Evolutionary conservation across 805 yeast species (phyloP).

Genomic region (Candida orba): DNA sequence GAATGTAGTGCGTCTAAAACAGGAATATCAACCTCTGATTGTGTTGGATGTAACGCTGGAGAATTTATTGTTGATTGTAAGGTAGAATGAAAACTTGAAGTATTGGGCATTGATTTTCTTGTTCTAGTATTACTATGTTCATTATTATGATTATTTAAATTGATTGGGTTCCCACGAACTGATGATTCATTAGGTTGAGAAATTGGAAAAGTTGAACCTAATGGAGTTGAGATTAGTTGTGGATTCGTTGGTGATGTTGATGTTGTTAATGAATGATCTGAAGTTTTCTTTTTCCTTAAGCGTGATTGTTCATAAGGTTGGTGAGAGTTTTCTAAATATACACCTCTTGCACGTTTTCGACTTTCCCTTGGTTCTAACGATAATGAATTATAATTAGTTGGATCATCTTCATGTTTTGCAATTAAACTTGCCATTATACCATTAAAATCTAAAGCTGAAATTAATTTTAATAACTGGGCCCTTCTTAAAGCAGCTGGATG

Average conservation of each 20-base stretch:
- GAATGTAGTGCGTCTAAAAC: constrained; percentile 23
- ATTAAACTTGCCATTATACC: constrained; percentile 54
- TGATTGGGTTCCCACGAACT: constrained; percentile 8
- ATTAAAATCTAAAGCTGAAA: constrained; percentile 61
- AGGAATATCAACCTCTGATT: constrained; percentile 17
- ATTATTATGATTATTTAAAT: constrained; percentile 11
- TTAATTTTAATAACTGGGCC: constrained; percentile 60
- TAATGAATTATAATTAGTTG: not conserved
- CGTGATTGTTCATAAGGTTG: not conserved
- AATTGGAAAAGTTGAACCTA: not conserved
- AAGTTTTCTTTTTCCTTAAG: not conserved
- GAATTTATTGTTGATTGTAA: constrained; percentile 4
- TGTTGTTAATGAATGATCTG: not conserved
- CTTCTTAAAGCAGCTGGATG: constrained; percentile 73
- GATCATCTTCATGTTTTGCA: constrained; percentile 45
- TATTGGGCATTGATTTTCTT: too few relatives aligned
- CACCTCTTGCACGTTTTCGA: not conserved
- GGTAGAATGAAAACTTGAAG: not conserved
- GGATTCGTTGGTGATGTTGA: not conserved
- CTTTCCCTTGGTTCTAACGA: not conserved
- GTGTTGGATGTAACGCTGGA: constrained; percentile 16
- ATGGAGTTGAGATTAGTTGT: not conserved
- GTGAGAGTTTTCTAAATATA: not conserved
- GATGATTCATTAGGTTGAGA: constrained; percentile 13
- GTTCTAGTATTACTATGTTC: constrained; percentile 6